Evolutionary conservation across 257 asterid species (phyloP), one percentile per base, ranked within the genome.

Genomic region (Nicotiana benthamiana): DNA sequence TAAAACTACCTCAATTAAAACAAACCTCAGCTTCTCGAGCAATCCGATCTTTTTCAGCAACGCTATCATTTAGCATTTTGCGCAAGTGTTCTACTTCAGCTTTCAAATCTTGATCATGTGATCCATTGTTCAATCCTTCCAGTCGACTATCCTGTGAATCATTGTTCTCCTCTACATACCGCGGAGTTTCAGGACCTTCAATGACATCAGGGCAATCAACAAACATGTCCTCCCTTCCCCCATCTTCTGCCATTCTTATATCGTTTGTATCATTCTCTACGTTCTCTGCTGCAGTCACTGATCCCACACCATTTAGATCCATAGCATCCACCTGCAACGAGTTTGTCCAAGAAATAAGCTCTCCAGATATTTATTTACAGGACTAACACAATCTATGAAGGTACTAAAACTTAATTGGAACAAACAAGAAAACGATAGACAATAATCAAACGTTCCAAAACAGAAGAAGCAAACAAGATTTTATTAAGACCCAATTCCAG

Each of bases 151-250:
- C 91, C 80, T 36, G 80, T 64, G 65, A 80, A 66, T 79, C 82
- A 75, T 90, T 89, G 83, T 80, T 90, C 81, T 85, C 94, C 82
- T 84, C 97, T 15, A 88, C 87, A 82, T 18, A 85, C 79, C 85
- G 91, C 46, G 84, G 92, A 82, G 93, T 84, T 72, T 89, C 98
- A 32, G 94, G 88, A 85, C 75, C 82, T 86, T 95, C 98, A 20
- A 94, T 92, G 86, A 92, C 97, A 75, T 95, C 99, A 65, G 97
- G 92, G 85, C 98, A 93, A 85, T 95, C 99, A 81, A 95, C 97
- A 88, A 95, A 95, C 90, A 87, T 89, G 74, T 95, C 99, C 51
- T 94, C 97, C 83, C 86, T 90, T 70, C 83, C 91, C 60, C 83
- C 95, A 77, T 92, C 97, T 57, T 94, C 98, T 61, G 83, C 84